Base-by-base conservation (phyloP, 192 early-diverging fungal species). In the Rhizoclosmatium globosum region DNA sequence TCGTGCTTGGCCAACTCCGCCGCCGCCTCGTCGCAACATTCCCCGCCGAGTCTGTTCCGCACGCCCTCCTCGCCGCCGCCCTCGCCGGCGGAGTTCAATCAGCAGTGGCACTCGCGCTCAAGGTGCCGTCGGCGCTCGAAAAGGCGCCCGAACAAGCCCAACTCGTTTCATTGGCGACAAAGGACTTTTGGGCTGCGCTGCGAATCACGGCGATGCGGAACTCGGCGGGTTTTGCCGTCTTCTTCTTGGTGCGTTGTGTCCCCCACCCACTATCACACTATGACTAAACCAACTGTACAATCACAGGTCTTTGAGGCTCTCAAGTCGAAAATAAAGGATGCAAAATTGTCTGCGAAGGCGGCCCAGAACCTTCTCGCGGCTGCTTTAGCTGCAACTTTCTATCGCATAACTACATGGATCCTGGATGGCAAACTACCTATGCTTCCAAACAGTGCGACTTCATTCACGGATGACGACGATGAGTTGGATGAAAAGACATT, bases 191-290 rank as follows among this genome's bases (percentile, higher is more conserved):
- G 50, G 41, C 41, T 23, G 7, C 50, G 13, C 6, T 71, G 13
- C 42, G 13, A 17, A 15, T 19, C 19, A 31, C 70, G 23, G 50
- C 43, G 23, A n/a, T 71, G 70, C 70, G 70, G 47, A 41, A 41
- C 11, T 48, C 70, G 13, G 70, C 70, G 15, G 70, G 70, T 9
- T 71, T 71, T 46, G 70, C 48, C 19, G 70, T 71, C n/a, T 71
- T 71, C 31, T 71, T 71, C 42, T 50, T 3, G 47, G 47, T 71
- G 70, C n/a, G 4, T 58, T 0, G 53, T 64, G 53, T 64, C 62
- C 7, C 17, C 17, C 1, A 9, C 62, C 38, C 31, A 64, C 62
- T 11, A 13, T 13, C 31, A 38, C 7, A 11, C 31, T 31, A 15
- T 31, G 62, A 31, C 13, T 17, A 57, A 57, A 57, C n/a, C 7